Conservation (phyloP, 805 yeast species). For the Candida quercuum region DNA sequence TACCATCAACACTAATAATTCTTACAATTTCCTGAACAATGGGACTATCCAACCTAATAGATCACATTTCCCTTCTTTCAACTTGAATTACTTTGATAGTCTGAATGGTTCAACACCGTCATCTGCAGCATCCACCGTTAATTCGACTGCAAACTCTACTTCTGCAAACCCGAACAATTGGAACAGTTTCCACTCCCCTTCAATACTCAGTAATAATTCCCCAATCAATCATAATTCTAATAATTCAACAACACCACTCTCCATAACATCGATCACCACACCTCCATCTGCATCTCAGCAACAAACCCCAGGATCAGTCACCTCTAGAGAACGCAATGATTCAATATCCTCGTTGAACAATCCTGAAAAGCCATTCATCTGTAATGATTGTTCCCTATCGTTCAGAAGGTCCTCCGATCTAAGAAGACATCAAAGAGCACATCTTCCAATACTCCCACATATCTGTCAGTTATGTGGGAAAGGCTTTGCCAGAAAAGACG, state of each 20-base stretch:
- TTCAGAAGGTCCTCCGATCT: conserved; percentile 67
- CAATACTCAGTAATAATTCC: conserved; percentile 1
- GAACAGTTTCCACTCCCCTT: no score
- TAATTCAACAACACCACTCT: conserved; percentile 3
- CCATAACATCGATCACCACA: conserved; percentile 3
- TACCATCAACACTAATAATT: neutral
- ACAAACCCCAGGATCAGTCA: neutral
- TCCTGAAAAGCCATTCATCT: conserved; percentile 41
- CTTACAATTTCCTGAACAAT: conserved; percentile 6
- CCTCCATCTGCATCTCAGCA: neutral
- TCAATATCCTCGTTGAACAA: conserved; percentile 6
- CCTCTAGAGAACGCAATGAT: neutral
- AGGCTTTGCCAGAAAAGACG: conserved; percentile 82
- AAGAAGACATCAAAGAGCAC: conserved; percentile 73
- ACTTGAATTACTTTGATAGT: conserved; percentile 24
- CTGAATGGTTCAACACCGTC: conserved; percentile 2
- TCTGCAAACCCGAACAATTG: no score
- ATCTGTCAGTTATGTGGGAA: conserved; percentile 73
- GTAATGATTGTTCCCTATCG: conserved; percentile 54
- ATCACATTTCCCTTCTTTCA: conserved; percentile 23
- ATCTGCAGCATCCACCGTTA: neutral
- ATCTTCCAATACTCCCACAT: conserved; percentile 65
- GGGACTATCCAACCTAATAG: conserved; percentile 7
- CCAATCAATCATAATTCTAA: neutral
- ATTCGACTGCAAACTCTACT: neutral